Evolutionary conservation across 2,329 filamentous ascomycete species (phyloP).

Genomic region (Xylariaceae sp.): DNA sequence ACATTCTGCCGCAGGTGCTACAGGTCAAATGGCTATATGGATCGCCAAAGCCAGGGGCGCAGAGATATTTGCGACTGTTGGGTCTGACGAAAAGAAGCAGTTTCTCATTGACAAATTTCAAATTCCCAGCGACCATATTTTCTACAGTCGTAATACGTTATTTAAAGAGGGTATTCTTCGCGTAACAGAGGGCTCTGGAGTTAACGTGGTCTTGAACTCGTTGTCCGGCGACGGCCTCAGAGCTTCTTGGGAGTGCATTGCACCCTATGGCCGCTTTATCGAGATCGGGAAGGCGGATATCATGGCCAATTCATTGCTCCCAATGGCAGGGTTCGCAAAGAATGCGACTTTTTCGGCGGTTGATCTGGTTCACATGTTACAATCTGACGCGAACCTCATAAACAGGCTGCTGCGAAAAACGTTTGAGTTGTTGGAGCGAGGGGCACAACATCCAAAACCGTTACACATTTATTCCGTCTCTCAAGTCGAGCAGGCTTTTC

Average conservation of each 20-base stretch:
- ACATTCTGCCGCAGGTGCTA: constrained; percentile 21
- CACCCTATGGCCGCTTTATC: constrained; percentile 34
- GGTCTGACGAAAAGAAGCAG: constrained; percentile 29
- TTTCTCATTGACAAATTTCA: constrained; percentile 28
- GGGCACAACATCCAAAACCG: constrained; percentile 18
- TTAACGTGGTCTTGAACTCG: constrained; percentile 33
- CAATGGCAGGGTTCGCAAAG: constrained; percentile 36
- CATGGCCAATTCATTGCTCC: constrained; percentile 32
- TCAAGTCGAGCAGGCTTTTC: constrained; percentile 22
- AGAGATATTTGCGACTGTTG: constrained; percentile 32
- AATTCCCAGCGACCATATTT: constrained; percentile 31
- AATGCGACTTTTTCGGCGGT: constrained; percentile 25
- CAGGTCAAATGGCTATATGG: constrained; percentile 21
- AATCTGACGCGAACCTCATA: constrained; percentile 15
- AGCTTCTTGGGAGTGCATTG: constrained; percentile 34
- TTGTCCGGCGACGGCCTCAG: constrained; percentile 30
- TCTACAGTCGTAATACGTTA: constrained; percentile 28
- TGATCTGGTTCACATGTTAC: constrained; percentile 20
- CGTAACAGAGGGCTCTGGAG: constrained; percentile 29
- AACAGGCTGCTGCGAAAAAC: too few relatives aligned
- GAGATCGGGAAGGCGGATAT: constrained; percentile 36
- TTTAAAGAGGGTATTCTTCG: constrained; percentile 30
- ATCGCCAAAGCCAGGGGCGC: constrained; percentile 17
- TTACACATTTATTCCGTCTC: constrained; percentile 22
- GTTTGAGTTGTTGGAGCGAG: constrained; percentile 14